phyloP scores from a whole-genome alignment of 495 filamentous ascomycete species.

The Xylaria curta region DNA sequence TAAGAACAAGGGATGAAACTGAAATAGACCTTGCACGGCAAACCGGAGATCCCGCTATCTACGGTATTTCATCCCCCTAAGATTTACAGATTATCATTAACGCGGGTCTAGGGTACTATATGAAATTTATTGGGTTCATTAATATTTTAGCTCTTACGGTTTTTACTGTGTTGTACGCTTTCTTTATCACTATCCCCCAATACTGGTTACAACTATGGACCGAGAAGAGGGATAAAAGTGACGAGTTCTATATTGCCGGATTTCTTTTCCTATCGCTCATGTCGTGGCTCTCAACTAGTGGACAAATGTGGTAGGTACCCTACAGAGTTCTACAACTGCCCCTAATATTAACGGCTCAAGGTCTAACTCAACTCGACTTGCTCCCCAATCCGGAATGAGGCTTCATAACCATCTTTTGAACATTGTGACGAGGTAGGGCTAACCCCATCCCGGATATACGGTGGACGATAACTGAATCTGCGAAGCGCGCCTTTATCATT shows the following conservation, averaged over 20 bases:
- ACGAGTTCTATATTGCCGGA: slow-evolving; percentile 38
- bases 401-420: slow-evolving; percentile 29
- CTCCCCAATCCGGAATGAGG: slow-evolving; percentile 30
- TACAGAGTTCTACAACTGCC: not conserved
- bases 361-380: slow-evolving; percentile 28
- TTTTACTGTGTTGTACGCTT: slow-evolving; percentile 34
- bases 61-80: slow-evolving; percentile 24
- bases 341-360: slow-evolving; percentile 14
- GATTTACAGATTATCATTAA: not conserved
- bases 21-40: too few species aligned
- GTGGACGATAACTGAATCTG: slow-evolving; percentile 4
- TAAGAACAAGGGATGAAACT: not conserved
- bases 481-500: slow-evolving; percentile 32
- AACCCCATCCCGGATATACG: too few species aligned
- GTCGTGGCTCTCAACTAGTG: slow-evolving; percentile 42
- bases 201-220: slow-evolving; percentile 52
- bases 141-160: slow-evolving; percentile 50
- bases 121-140: slow-evolving; percentile 55
- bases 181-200: slow-evolving; percentile 47
- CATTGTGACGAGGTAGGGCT: slow-evolving; percentile 26
- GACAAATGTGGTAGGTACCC: slow-evolving; percentile 36
- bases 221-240: slow-evolving; percentile 25
- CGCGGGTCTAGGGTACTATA: slow-evolving; percentile 56
- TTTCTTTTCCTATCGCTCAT: slow-evolving; percentile 39
- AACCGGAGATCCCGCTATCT: too few species aligned